Percentiles rank a stretch among this genome's conserved stretches.
These are phyloP conservation scores for Lasiosphaeria miniovina DNA, from an alignment of 495 filamentous ascomycete genomes.

Conservation along the genomic window DNA sequence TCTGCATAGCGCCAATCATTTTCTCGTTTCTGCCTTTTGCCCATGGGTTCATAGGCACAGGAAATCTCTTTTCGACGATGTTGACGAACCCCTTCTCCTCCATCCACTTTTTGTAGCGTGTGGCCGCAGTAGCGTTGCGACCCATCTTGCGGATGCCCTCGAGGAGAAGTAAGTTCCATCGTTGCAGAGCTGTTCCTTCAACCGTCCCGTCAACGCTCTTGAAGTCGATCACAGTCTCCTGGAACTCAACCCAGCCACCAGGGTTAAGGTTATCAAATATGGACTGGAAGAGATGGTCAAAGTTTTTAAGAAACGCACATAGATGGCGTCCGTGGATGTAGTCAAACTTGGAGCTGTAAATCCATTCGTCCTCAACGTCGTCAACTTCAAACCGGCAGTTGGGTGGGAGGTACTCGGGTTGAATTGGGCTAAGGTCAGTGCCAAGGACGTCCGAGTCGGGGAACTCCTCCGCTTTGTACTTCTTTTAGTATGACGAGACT, in stretches of 20 bases:
- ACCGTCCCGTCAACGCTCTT: conserved; percentile 28
- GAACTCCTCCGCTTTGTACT: conserved; percentile 20
- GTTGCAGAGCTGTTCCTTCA: conserved; percentile 28
- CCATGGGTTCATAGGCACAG: conserved; percentile 53
- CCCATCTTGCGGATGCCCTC: conserved; percentile 26
- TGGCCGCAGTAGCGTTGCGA: conserved; percentile 19
- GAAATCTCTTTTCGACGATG: conserved; percentile 41
- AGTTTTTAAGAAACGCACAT: conserved; percentile 29
- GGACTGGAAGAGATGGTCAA: conserved; percentile 41
- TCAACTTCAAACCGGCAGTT: conserved; percentile 50
- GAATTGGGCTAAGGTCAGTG: conserved; percentile 48
- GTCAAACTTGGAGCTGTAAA: conserved; percentile 43
- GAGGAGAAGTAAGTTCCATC: conserved; percentile 31
- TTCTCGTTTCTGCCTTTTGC: conserved; percentile 45
- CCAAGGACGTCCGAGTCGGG: conserved; percentile 33
- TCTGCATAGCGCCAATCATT: conserved; percentile 44
- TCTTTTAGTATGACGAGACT: neutral
- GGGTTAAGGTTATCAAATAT: conserved; percentile 44
- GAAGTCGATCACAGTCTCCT: conserved; percentile 40
- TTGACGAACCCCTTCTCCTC: conserved; percentile 44
- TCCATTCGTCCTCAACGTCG: conserved; percentile 52
- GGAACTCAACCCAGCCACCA: conserved; percentile 51
- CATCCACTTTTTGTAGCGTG: conserved; percentile 28
- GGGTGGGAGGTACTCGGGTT: conserved; percentile 41
- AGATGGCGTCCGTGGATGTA: conserved; percentile 40